Percentiles rank a stretch among this genome's conserved stretches.
Evolutionary conservation across 495 filamentous ascomycete genomes (phyloP).

Genomic region (Penicillium riverlandense): DNA sequence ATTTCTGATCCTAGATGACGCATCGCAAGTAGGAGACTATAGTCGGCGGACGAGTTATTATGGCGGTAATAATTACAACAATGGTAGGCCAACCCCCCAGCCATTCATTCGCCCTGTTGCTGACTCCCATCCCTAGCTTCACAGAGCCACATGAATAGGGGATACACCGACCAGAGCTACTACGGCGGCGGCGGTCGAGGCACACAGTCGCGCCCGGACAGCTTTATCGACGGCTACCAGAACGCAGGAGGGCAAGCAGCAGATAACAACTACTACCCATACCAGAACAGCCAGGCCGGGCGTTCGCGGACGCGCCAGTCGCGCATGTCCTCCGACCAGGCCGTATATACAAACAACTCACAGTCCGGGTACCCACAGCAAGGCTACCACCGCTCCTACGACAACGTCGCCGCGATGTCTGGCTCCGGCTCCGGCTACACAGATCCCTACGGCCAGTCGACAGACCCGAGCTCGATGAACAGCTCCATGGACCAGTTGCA

Average conservation of each 20-base stretch:
- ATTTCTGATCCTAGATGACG: slow-evolving; percentile 14
- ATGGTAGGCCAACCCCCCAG: background rate
- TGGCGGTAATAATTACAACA: slow-evolving; percentile 36
- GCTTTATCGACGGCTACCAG: slow-evolving; percentile 43
- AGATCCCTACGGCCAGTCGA: slow-evolving; percentile 71
- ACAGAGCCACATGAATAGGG: slow-evolving; percentile 29
- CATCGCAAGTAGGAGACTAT: slow-evolving; percentile 30
- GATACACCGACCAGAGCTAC: slow-evolving; percentile 45
- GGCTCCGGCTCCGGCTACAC: slow-evolving; percentile 57
- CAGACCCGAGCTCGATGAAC: slow-evolving; percentile 85
- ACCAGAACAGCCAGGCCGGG: slow-evolving; percentile 14
- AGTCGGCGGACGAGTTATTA: slow-evolving; percentile 61
- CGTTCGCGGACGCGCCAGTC: slow-evolving; percentile 34
- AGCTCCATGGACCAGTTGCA: slow-evolving; percentile 74
- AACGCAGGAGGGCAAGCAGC: too few species aligned
- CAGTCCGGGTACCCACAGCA: slow-evolving; percentile 55
- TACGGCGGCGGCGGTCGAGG: slow-evolving; percentile 38
- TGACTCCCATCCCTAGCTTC: slow-evolving; percentile 6
- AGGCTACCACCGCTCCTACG: slow-evolving; percentile 69
- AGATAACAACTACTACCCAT: slow-evolving; percentile 25
- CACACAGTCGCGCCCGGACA: slow-evolving; percentile 49
- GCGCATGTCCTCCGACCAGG: slow-evolving; percentile 44
- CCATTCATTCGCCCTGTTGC: background rate
- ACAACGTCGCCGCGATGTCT: slow-evolving; percentile 70
- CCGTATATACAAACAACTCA: slow-evolving; percentile 14